Evolutionary conservation across 2,329 filamentous ascomycete species (phyloP).

Genomic region (Rachicladosporium sp.): DNA sequence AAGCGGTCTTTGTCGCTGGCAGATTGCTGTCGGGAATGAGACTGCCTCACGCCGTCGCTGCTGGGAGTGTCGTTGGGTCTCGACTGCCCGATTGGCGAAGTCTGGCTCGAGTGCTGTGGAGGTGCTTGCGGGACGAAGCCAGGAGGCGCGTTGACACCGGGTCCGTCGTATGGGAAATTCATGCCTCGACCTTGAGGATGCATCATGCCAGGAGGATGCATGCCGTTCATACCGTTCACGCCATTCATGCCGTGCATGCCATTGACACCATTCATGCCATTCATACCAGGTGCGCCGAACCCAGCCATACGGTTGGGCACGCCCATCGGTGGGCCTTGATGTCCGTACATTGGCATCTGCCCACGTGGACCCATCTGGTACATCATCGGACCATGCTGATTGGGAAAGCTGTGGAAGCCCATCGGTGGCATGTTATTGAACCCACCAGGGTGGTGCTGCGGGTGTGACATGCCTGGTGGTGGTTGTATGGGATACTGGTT

Average conservation of each 20-base stretch:
- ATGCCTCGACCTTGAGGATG: conserved; percentile 35
- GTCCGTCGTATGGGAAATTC: conserved; percentile 39
- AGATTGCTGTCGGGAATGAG: conserved; percentile 66
- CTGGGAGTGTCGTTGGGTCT: conserved; percentile 14
- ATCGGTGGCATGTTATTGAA: conserved; percentile 38
- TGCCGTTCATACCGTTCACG: conserved; percentile 7
- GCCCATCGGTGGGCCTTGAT: conserved; percentile 38
- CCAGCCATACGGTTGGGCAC: conserved; percentile 20
- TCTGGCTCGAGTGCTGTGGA: conserved; percentile 18
- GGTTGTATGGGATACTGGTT: conserved; percentile 47
- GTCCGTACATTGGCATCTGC: conserved; percentile 42
- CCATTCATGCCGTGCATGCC: conserved; percentile 34
- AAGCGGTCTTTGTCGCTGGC: conserved; percentile 42
- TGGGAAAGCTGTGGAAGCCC: conserved; percentile 44
- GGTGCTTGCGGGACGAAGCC: conserved; percentile 39
- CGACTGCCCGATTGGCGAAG: conserved; percentile 21
- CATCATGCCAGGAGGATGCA: conserved; percentile 41
- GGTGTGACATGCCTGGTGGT: conserved; percentile 44
- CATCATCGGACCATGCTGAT: conserved; percentile 42
- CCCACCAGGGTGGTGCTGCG: conserved; percentile 26
- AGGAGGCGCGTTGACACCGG: conserved; percentile 28
- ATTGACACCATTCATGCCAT: conserved; percentile 24
- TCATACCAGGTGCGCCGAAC: conserved; percentile 49
- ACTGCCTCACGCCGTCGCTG: conserved; percentile 24
- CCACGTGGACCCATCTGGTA: conserved; percentile 40